Conservation (phyloP, 2,329 filamentous ascomycete genomes). For the Claviceps purpurea region DNA sequence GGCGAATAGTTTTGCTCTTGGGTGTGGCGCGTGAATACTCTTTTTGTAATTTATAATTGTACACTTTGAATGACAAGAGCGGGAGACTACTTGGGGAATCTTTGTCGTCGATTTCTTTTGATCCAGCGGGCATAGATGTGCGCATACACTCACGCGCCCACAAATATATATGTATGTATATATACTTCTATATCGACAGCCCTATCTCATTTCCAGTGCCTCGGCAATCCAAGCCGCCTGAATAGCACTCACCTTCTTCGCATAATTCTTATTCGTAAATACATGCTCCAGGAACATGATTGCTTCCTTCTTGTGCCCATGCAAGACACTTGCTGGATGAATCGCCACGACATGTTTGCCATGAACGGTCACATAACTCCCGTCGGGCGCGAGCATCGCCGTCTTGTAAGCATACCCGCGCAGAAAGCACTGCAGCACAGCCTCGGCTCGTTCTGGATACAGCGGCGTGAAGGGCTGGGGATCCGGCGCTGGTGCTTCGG, state of each 20-base stretch:
- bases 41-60: background rate
- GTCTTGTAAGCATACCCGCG: slow-evolving; percentile 47
- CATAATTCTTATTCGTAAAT: slow-evolving; percentile 53
- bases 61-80: too few relatives aligned
- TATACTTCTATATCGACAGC: background rate
- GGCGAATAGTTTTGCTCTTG: too few relatives aligned
- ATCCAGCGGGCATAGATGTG: background rate
- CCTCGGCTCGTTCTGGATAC: slow-evolving; percentile 39
- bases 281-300: slow-evolving; percentile 59
- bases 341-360: slow-evolving; percentile 49
- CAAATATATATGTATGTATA: background rate
- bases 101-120: too few relatives aligned
- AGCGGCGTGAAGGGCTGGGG: slow-evolving; percentile 43
- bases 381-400: slow-evolving; percentile 45
- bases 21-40: background rate
- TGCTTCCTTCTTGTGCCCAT: slow-evolving; percentile 49
- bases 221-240: slow-evolving; percentile 47
- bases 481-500: slow-evolving; percentile 32
- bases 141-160: background rate
- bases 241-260: slow-evolving; percentile 50
- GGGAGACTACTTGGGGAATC: too few relatives aligned
- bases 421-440: slow-evolving; percentile 47
- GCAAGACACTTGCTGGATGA: slow-evolving; percentile 49
- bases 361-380: slow-evolving; percentile 45
- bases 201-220: slow-evolving; percentile 22